A percentile compares a stretch with the other conserved stretches of the same genome.
Conservation (phyloP, 805 yeast species). For the Nadsonia fulvescens region DNA sequence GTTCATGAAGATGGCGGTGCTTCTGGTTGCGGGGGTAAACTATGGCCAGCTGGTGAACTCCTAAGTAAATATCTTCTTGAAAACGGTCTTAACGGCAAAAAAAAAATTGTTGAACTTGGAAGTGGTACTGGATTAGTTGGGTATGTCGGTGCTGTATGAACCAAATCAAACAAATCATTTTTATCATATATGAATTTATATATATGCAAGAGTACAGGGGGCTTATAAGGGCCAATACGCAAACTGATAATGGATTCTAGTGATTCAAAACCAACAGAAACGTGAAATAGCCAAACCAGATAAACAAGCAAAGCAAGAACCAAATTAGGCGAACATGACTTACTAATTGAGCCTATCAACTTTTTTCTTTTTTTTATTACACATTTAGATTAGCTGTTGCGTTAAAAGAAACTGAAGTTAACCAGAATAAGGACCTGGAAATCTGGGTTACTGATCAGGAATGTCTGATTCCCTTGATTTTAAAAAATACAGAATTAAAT, state of each 20-base stretch:
- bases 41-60: constrained; percentile 45
- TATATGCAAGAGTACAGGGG: too few species aligned
- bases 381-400: constrained; percentile 16
- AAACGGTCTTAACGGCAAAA: constrained; percentile 10
- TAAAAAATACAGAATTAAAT: constrained; percentile 27
- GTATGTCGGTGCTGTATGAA: constrained; percentile 8
- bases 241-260: too few species aligned
- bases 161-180: too few species aligned
- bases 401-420: constrained; percentile 11
- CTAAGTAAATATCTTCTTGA: constrained; percentile 27
- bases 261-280: too few species aligned
- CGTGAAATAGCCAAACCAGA: too few species aligned
- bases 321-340: too few species aligned
- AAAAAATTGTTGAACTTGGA: constrained; percentile 31
- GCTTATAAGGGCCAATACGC: too few species aligned
- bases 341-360: too few species aligned
- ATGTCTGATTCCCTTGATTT: constrained; percentile 29
- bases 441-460: constrained; percentile 33
- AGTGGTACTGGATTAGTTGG: constrained; percentile 45
- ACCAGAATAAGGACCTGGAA: constrained; percentile 19
- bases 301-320: too few species aligned
- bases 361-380: too few species aligned
- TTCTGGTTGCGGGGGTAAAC: constrained; percentile 44
- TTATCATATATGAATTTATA: not conserved
- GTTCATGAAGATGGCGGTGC: constrained; percentile 41